Evolutionary conservation across 73 alveolate genomes (phyloP).

Genomic region (Symbiodinium natans): DNA sequence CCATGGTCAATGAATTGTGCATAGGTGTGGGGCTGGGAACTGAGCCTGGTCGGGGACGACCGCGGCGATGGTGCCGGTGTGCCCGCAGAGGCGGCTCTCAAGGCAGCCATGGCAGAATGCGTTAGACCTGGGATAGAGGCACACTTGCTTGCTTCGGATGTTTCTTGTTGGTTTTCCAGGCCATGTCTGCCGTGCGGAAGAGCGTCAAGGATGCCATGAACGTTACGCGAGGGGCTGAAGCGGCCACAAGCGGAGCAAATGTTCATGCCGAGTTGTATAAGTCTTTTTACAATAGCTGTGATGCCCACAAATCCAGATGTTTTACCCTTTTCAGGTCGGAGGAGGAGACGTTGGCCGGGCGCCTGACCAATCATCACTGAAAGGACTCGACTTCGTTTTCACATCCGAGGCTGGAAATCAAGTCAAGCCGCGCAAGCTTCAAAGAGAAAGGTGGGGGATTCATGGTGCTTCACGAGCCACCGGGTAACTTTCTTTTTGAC

Average conservation of each 20-base stretch:
- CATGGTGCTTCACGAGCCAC: not conserved
- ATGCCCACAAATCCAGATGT: not conserved
- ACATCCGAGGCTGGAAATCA: not conserved
- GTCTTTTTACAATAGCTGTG: too few relatives aligned
- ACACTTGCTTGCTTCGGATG: not conserved
- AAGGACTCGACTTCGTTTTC: too few relatives aligned
- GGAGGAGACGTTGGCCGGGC: not conserved
- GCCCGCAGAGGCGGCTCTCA: not conserved
- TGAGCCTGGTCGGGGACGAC: constrained; percentile 65
- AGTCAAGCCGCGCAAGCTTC: not conserved
- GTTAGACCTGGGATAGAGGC: not conserved
- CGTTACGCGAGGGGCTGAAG: not conserved
- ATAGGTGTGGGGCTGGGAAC: constrained; percentile 78
- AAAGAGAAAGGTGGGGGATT: not conserved
- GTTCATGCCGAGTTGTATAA: not conserved
- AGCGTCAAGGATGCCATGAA: constrained; percentile 13
- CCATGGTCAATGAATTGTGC: not conserved
- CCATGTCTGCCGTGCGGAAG: constrained; percentile 5
- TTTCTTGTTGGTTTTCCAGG: not conserved
- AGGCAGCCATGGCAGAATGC: constrained; percentile 12
- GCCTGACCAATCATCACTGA: too few relatives aligned
- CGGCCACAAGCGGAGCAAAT: not conserved
- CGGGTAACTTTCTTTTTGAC: too few relatives aligned
- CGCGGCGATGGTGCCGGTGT: constrained; percentile 57
- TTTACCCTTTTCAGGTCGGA: not conserved